Evolutionary conservation across 148 eudicot species (phyloP), one percentile per base, ranked within the genome.

Genomic region (Oxyria digyna): DNA sequence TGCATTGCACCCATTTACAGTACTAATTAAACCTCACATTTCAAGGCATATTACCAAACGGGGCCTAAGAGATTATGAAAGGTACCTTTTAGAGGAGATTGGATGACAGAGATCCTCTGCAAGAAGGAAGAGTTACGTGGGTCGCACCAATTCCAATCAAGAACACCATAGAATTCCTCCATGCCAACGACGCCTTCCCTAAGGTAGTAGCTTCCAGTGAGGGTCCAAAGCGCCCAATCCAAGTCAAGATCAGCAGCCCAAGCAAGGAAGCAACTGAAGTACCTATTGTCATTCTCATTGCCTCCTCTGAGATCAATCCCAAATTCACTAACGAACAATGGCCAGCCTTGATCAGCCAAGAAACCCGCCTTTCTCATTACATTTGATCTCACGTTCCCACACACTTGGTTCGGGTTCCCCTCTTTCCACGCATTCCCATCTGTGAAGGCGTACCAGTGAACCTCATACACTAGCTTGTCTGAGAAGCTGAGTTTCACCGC

Each of bases 221-320:
- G 78, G 29, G 92, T 83, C 98, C 98, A 90, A 13, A 81, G 67
- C 0, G 96, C 98, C 87, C 87, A 94, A 69, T 94, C 98, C 55
- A 87, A 73, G 74, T 94, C 98, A 63, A 72, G 55, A 32, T 94
- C 87, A 72, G 89, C 91, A 1, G 87, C 85, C 96, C 84, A 76
- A 31, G 83, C 86, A 72, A 88, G 67, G 70, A 94, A 88, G 68
- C 98, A 90, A 59, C 76, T 81, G 66, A 94, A 79, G 78, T 75
- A 94, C 81, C 96, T 80, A 55, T 88, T 90, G 41, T 88, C 96
- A 79, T 88, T 84, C 1, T 68, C 87, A 84, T 80, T 84, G 0
- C 50, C 80, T 14, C 92, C 97, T 73, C 86, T 88, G 23, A 78
- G 81, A 41, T 94, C 91, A 1, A 94, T 68, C 10, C 98, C 98